phyloP scores from a whole-genome alignment of 345 rosid species.

The Syzygium aqueum region DNA sequence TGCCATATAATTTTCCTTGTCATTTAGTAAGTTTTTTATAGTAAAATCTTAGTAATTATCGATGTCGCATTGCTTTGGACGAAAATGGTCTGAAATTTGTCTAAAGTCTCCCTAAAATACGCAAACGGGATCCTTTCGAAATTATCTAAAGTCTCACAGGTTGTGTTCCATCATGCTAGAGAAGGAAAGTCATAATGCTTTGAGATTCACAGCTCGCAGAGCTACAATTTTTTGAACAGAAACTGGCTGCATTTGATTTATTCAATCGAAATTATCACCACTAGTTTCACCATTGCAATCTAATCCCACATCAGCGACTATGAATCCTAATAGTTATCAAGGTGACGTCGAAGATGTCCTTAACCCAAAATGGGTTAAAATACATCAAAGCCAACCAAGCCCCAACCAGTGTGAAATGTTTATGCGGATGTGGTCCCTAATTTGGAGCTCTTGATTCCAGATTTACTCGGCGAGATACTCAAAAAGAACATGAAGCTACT shows the following conservation, averaged over 20 bases:
- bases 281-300: background rate
- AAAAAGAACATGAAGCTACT: background rate
- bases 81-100: background rate
- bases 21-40: no score
- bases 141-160: background rate
- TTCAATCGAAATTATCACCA: background rate
- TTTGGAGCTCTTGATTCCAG: background rate
- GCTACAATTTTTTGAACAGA: background rate
- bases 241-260: background rate
- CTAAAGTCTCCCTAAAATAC: background rate
- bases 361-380: no score
- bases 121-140: background rate
- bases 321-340: no score
- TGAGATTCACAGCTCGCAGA: background rate
- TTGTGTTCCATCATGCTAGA: background rate
- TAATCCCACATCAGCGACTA: background rate
- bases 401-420: no score
- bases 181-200: background rate
- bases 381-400: no score
- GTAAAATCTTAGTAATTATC: background rate
- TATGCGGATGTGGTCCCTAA: background rate
- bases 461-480: accelerated
- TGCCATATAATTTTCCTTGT: background rate
- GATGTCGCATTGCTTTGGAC: background rate
- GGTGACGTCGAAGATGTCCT: no score